Conservation (phyloP, 1,284 basidiomycete genomes). For the Leccinum subfulvum region DNA sequence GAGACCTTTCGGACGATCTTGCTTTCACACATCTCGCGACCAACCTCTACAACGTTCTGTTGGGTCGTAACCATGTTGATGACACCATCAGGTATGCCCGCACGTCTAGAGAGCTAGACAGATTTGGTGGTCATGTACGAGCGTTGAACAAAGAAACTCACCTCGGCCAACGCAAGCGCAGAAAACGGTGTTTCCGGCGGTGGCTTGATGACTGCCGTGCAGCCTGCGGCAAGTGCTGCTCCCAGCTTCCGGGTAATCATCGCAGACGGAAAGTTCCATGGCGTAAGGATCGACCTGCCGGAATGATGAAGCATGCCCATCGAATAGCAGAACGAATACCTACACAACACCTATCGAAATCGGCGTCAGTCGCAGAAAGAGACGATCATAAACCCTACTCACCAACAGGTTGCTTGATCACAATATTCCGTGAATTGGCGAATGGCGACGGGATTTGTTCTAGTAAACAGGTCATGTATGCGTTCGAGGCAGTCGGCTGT, state of each 20-base stretch:
- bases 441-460: slow-evolving; percentile 84
- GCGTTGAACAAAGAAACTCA: slow-evolving; percentile 28
- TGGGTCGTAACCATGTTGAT: slow-evolving; percentile 91
- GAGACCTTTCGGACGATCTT: slow-evolving; percentile 82
- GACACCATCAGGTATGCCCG: slow-evolving; percentile 92
- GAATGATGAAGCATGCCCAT: slow-evolving; percentile 8
- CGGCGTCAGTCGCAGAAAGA: background rate
- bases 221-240: slow-evolving; percentile 91
- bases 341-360: slow-evolving; percentile 55
- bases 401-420: slow-evolving; percentile 96
- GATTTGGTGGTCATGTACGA: background rate
- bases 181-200: slow-evolving; percentile 96
- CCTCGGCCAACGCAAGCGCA: slow-evolving; percentile 84
- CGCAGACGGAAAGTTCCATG: slow-evolving; percentile 93
- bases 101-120: slow-evolving; percentile 72
- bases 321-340: slow-evolving; percentile 23
- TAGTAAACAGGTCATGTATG: slow-evolving; percentile 23
- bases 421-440: slow-evolving; percentile 76
- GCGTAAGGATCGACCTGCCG: slow-evolving; percentile 72
- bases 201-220: slow-evolving; percentile 94
- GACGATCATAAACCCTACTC: slow-evolving; percentile 22
- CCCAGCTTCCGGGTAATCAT: slow-evolving; percentile 92
- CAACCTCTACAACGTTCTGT: slow-evolving; percentile 79
- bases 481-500: background rate
- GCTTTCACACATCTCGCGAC: slow-evolving; percentile 79